Evolutionary conservation across 306 rosid species (phyloP), one percentile per base, ranked within the genome.

Genomic region (Prinsepia uniflora): DNA sequence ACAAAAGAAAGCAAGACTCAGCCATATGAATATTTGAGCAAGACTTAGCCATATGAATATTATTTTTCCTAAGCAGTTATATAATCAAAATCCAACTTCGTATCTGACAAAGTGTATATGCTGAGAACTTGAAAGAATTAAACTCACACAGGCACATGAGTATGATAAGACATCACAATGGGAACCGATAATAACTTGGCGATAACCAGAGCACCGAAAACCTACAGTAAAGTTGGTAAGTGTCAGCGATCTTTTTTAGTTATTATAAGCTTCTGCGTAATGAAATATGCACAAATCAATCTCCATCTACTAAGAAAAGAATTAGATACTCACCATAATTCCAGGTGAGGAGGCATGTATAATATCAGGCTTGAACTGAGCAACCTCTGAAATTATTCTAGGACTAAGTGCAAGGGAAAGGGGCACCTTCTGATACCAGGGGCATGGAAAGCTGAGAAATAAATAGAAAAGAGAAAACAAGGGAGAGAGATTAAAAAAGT

Each of bases 261-360:
- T 20, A 44, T 39, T 65, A 20, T 6, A 39, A 13, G 17, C 40
- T 20, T 45, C 42, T 63, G 52, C 18, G 44, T 66, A 52, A 49
- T 22, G 54, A 57, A 73, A 5, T 65, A 63, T 48, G 41, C 47
- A 17, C 24, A 19, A 30, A 55, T 24, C 74, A 70, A 73, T 42
- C 73, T 46, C 60, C 17, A 75, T 39, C 77, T 46, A 64, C 59
- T 8, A 39, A 3, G 39, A 36, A 64, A 15, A 71, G 40, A 55
- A 39, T 30, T 9, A 22, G 36, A 66, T n/a, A 72, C 91, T 65
- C 55, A 82, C 99, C 97, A 95, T 95, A 78, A 95, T 87, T 79
- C 99, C 99, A 0, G 99, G 99, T 5, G 99, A 95, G 49, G 99
- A 95, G 61, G 99, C 99, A 57, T 95, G 99, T 75, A 95, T 91